Conservation (phyloP, 495 filamentous ascomycete genomes). For the Tuber calosporum region DNA sequence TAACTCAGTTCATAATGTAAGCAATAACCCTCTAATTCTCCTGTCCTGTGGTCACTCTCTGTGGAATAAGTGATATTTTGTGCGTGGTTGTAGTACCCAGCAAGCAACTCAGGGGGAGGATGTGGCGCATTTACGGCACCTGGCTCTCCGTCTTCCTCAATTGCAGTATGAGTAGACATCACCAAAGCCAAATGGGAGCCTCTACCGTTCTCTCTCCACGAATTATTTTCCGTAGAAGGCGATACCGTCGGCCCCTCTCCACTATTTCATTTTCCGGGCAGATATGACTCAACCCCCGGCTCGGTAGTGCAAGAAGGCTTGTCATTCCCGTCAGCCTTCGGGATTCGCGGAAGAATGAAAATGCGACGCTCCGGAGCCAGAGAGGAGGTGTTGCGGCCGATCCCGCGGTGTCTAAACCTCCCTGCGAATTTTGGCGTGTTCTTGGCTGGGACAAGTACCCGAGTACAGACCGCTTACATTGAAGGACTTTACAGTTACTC, state of each 20-base stretch:
- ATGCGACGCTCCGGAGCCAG: background rate
- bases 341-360: background rate
- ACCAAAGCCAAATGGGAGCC: background rate
- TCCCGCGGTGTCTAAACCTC: background rate
- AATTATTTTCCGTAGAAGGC: background rate
- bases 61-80: background rate
- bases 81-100: background rate
- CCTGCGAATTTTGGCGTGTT: background rate
- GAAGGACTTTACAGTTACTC: conserved; percentile 11
- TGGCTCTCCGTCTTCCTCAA: background rate
- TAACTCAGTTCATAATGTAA: background rate
- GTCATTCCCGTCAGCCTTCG: background rate
- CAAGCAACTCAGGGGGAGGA: background rate
- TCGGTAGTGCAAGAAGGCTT: background rate
- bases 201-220: background rate
- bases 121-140: background rate
- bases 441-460: background rate
- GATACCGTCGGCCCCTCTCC: background rate
- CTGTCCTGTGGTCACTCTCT: background rate
- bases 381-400: background rate
- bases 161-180: background rate
- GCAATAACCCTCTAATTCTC: background rate
- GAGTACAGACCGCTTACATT: background rate
- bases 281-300: background rate
- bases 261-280: background rate